Evolutionary conservation across 2,329 filamentous ascomycete species (phyloP), one percentile per base, ranked within the genome.

Genomic region (Lojkania enalia): DNA sequence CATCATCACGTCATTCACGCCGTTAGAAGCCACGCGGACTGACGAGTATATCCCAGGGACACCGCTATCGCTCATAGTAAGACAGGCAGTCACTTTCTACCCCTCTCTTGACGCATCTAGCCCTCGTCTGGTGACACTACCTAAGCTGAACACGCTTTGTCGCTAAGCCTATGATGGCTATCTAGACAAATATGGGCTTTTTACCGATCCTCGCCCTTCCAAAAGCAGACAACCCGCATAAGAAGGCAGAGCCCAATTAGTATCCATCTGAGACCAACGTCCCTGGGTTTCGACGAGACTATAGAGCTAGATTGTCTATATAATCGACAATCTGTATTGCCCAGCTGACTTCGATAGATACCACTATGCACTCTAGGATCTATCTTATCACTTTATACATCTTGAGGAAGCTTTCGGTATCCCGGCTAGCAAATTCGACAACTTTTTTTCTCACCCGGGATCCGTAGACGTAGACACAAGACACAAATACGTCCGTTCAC

Each of bases 331-430:
- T 7, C 7, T 27, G n/a, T n/a, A 27, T 7, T n/a, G 23, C 7
- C 7, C 23, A 27, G 23, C 23, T 27, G 23, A 27, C 23, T 7
- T n/a, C 23, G 30, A 33, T 9, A 62, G 61, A 1, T 85, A 84
- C 57, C 76, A 83, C 41, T 48, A 67, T 0, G 77, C 77, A 16
- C 55, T 84, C 18, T 77, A 78, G 11, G 53, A 49, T 0, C 64
- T 84, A 0, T 78, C 79, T 1, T 73, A 77, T 42, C 67, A 73
- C 1, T 84, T 84, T 51, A 71, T 84, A 3, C 61, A 70, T n/a
- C 71, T 84, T 1, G 79, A 80, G 5, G 71, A 77, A 51, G 78
- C 80, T 0, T 76, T 85, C 2, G 67, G 57, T 1, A 73, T 84
- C 2, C 71, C 77, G 0, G 41, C 63, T 0, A 70, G 74, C 1